Evolutionary conservation across 2,329 filamentous ascomycete genomes (phyloP).

Genomic region (Lasiodiplodia sp.): DNA sequence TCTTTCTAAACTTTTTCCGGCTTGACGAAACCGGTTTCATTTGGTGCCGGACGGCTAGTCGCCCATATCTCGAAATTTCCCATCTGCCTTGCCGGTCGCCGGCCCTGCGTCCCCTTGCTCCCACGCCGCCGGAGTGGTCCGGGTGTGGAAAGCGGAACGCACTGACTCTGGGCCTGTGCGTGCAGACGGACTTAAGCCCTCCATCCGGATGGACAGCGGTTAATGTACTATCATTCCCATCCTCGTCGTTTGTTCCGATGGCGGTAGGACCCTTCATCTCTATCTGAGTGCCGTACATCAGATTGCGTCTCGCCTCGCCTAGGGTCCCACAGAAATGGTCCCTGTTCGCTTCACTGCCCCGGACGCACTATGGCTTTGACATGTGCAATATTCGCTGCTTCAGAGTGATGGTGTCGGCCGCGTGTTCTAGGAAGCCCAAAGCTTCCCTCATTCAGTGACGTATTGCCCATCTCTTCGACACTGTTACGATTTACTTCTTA

Average conservation of each 20-base stretch:
- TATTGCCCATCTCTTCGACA: neutral
- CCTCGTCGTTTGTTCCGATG: constrained; percentile 10
- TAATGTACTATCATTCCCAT: constrained; percentile 18
- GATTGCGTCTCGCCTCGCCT: constrained; percentile 4
- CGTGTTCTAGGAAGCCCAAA: neutral
- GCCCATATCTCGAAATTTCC: constrained; percentile 17
- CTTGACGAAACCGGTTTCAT: constrained; percentile 14
- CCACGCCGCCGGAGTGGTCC: constrained; percentile 22
- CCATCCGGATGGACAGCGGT: constrained; percentile 11
- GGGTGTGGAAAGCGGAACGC: constrained; percentile 20
- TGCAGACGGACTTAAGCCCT: constrained; percentile 26
- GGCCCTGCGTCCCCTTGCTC: constrained; percentile 7
- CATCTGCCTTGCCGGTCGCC: constrained; percentile 16
- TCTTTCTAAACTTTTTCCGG: constrained; percentile 8
- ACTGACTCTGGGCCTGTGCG: constrained; percentile 21
- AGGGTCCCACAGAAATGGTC: constrained; percentile 11
- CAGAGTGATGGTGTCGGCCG: neutral
- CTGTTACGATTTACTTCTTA: constrained; percentile 18
- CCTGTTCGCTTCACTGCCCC: constrained; percentile 11
- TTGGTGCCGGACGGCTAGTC: neutral
- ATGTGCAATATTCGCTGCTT: constrained; percentile 10
- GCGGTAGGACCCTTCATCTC: constrained; percentile 17
- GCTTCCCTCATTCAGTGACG: neutral
- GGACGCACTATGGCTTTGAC: neutral
- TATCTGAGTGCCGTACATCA: constrained; percentile 6